Evolutionary conservation across 1,284 basidiomycete genomes (phyloP), one percentile per base, ranked within the genome.

Genomic region (Porodaedalea pini): DNA sequence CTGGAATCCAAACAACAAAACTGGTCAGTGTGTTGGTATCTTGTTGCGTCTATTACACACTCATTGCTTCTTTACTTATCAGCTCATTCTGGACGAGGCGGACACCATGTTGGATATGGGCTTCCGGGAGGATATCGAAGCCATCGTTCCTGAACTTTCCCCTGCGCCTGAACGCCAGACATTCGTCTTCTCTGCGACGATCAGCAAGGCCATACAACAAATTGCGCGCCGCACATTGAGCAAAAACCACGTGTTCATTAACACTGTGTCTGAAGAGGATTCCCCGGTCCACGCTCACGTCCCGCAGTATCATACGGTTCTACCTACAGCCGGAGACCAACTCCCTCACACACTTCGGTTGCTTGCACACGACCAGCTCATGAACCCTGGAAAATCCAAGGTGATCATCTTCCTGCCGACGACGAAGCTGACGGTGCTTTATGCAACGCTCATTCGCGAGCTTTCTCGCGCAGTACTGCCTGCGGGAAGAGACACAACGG

Each of bases 31-130:
- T 19, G 3, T 44, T 21, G 21, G 17, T 53, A 39, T 44, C 15
- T 2, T 44, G 36, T 29, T 54, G 56, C 6, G 21, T 41, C 6
- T 25, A 27, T 29, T 13, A 15, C 21, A 41, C 13, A 27, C 19
- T 1, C 37, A 49, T 27, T 56, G 64, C 60, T 64, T 52, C 48
- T 25, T n/a, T 36, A 4, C 19, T 60, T 39, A 51, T 36, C 66
- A 92, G 85, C 79, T 98, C 57, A 79, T 98, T 60, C 78, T 99
- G 54, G 96, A 99, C 68, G 96, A 98, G 73, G 94, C 94, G 8
- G 97, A 99, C 70, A 96, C 92, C 0, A 79, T 98, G 11, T 79
- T 99, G 41, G 94, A 98, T 63, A 92, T 98, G 88, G 96, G 96
- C 63, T 99, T 99, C 84, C 83, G 90, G 7, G 83, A 90, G 45